Evolutionary conservation across 345 rosid genomes (phyloP), one percentile per base, ranked within the genome.

Genomic region (Conringia planisiliqua): DNA sequence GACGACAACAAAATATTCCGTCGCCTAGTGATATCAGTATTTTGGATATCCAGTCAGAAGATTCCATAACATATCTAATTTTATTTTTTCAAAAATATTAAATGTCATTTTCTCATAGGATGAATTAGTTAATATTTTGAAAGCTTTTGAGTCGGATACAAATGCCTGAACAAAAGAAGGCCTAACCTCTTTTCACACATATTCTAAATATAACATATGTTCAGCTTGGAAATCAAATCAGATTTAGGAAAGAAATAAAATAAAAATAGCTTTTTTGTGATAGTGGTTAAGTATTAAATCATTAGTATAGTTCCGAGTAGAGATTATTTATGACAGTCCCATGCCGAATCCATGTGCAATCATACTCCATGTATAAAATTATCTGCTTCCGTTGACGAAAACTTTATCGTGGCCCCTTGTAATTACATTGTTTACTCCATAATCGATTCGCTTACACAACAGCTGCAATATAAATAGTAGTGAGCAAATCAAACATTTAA

Each of bases 381-480:
- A 56, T n/a, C 17, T 36, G 50, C 36, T 13, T 46, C 20, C 72
- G 59, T 74, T 74, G 66, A 74, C 66, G 66, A 74, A 56, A 74
- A 4, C 24, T 43, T 17, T 10, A 65, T 57, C 78, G 66, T 58
- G 72, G 51, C 51, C 66, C 18, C 64, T 54, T 51, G 76, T 60
- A 43, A 59, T 33, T 58, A 32, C 12, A 16, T n/a, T 17, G 40
- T 50, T 67, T 26, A 69, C 26, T 42, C 64, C 63, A 26, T 36
- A 27, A 16, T 29, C 16, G 7, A 32, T 13, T 57, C 33, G 7
- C 56, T 17, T 14, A 57, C 3, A 32, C 12, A 9, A 36, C 51
- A 27, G 61, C 75, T 42, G 2, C 18, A 35, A 46, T 13, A 4
- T 16, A 18, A 11, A 17, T 42, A 46, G 1, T 17, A 18, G 54